Evolutionary conservation across 1,139 yeast genomes (phyloP), one percentile per base, ranked within the genome.

Genomic region (Zhuliangozyma blackwelliae): DNA sequence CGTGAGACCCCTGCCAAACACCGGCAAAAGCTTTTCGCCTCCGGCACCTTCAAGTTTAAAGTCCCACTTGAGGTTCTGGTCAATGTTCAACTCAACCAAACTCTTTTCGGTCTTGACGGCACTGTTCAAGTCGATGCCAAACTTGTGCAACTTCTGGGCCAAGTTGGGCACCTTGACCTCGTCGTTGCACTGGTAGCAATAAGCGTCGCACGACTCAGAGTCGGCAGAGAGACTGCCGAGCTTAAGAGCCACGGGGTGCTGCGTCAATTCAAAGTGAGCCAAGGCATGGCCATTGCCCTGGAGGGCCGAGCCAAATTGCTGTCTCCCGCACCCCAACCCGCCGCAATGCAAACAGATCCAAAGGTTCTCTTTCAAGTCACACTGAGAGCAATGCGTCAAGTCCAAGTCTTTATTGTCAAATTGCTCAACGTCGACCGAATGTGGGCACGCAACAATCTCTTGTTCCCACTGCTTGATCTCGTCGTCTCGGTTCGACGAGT

Each of bases 331-430:
- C 0, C 96, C 97, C 23, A 88, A 68, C 45, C 79, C 77, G 0
- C 97, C 97, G 64, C 97, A 90, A 11, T 87, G 79, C 28, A 90
- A 65, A 59, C 97, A 90, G 9, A 88, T 82, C 97, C 97, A 90
- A 22, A 89, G 63, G 57, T 87, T 87, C 23, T 79, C 80, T 9
- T 62, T 55, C n/a, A 78, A 65, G 0, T 75, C 78, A 61, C 96
- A 88, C 16, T 64, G 63, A 3, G 60, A 47, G 61, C 97, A 86
- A 39, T 76, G 64, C 0, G 70, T 52, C 11, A 79, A 53, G 27
- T 48, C 49, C n/a, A 49, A 35, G 13, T 29, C 32, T 27, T 73
- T 71, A 7, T 11, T 29, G 0, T 45, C 37, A 5, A 52, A 44
- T 41, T 77, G 84, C 31, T 62, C 52, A 32, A 86, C 63, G 11